phyloP scores from a whole-genome alignment of 495 filamentous ascomycete genomes.

The Tuber brumale region DNA sequence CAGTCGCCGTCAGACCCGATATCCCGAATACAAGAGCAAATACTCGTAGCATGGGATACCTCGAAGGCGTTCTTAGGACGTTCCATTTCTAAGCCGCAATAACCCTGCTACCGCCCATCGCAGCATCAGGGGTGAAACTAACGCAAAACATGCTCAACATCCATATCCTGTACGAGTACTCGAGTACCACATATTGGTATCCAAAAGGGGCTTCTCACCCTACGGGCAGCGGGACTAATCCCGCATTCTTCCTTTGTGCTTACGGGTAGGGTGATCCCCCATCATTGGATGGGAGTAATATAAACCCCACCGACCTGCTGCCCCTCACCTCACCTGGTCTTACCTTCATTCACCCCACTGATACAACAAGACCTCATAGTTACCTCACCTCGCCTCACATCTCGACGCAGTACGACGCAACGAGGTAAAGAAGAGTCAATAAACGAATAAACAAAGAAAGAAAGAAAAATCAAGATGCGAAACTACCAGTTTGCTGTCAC shows the following conservation, averaged over 20 bases:
- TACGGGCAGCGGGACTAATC: neutral
- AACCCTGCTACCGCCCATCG: neutral
- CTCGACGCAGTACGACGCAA: neutral
- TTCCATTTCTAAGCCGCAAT: neutral
- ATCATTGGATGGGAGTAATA: neutral
- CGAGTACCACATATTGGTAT: neutral
- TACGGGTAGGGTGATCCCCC: neutral
- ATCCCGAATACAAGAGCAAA: neutral
- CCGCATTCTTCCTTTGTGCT: neutral
- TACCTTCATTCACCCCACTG: neutral
- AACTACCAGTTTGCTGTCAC: constrained; percentile 62
- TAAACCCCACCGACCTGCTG: neutral
- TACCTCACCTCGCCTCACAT: neutral
- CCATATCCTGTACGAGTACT: neutral
- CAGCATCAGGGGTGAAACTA: neutral
- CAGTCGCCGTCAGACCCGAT: neutral
- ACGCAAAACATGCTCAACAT: neutral
- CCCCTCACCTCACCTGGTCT: neutral
- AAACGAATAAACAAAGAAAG: neutral
- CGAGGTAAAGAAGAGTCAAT: neutral
- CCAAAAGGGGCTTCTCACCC: neutral
- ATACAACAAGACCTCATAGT: neutral
- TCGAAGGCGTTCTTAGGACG: neutral
- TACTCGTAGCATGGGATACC: neutral
- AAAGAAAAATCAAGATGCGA: constrained; percentile 46